Evolutionary conservation across 2,329 filamentous ascomycete genomes (phyloP).

Genomic region (Fusarium sp.): DNA sequence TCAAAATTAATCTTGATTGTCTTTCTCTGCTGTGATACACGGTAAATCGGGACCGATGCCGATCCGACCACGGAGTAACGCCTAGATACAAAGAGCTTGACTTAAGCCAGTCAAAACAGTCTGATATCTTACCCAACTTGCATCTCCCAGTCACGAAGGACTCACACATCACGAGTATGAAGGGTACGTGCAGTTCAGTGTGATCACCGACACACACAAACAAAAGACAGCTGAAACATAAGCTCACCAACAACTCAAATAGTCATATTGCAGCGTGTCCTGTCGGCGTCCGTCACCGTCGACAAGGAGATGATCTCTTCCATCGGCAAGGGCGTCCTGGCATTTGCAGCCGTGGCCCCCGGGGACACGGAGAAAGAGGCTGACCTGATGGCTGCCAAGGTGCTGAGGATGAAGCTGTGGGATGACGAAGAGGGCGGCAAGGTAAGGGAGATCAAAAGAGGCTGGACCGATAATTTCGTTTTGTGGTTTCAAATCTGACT

Average conservation of each 20-base stretch:
- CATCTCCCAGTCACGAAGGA: background rate
- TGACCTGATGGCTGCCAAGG: constrained; percentile 83
- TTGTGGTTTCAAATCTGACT: constrained; percentile 16
- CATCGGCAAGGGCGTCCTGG: constrained; percentile 88
- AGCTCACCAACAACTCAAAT: constrained; percentile 18
- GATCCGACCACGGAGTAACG: constrained; percentile 28
- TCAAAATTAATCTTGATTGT: background rate
- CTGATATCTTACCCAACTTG: background rate
- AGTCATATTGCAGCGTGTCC: constrained; percentile 94
- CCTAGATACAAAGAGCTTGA: constrained; percentile 19
- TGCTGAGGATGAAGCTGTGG: constrained; percentile 92
- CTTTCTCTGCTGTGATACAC: constrained; percentile 3
- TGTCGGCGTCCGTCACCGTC: constrained; percentile 95
- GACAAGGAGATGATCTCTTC: constrained; percentile 90
- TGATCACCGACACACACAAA: background rate
- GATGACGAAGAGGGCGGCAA: constrained; percentile 79
- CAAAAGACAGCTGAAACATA: background rate
- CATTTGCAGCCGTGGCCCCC: constrained; percentile 90
- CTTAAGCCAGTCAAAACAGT: constrained; percentile 1
- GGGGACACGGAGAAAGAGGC: constrained; percentile 91
- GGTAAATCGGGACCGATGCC: constrained; percentile 30
- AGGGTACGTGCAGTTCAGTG: constrained; percentile 33
- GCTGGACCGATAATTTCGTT: background rate
- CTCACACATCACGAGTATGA: constrained; percentile 26
- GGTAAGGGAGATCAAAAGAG: constrained; percentile 55